Base-by-base conservation (phyloP, 768 basidiomycete species). In the Boletus huronensis region DNA sequence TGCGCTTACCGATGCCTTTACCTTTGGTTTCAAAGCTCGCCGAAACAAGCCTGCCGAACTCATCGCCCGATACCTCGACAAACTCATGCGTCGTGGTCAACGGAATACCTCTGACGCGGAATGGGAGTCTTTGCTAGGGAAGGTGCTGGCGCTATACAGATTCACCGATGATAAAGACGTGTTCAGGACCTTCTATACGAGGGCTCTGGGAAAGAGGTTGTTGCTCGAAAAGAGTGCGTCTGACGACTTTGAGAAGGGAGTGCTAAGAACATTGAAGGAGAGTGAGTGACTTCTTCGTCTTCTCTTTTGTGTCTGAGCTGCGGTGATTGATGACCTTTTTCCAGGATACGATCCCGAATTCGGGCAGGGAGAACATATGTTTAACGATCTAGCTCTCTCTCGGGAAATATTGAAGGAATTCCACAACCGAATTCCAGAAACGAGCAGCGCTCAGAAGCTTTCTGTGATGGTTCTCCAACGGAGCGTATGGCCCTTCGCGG, bases 291-390 rank as follows among this genome's bases (percentile, higher is more conserved):
- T 26, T 21, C 4, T 25, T 32, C 16, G 6, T 23, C 10, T 19
- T 38, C 25, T 17, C 6, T 25, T 21, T 6, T 32, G 9, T 13
- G 10, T 42, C n/a, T 19, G 6, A n/a, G n/a, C n/a, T 53, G 19
- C 17, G 11, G 48, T 23, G 28, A 40, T 16, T 42, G 75, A 70
- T 41, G 36, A 48, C 41, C 23, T 32, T 45, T 17, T 19, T 51
- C 43, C 64, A 96, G 96, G 88, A 49, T 96, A 95, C 63, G 97
- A 98, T 67, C 89, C 94, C 11, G 94, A 96, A 56, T 98, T 98
- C 64, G 90, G 88, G 8, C 89, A 88, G 74, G 93, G 93, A 47
- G 91, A 93, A 62, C 84, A 92, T 38, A 96, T 98, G 96, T 96
- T 98, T 75, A 93, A 85, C 56, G 94, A 96, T 64, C 74, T 96